Percentiles rank a stretch among this genome's conserved stretches.
phyloP scores from a whole-genome alignment of 2,329 filamentous ascomycete genomes.

The Sclerotinia minor region DNA sequence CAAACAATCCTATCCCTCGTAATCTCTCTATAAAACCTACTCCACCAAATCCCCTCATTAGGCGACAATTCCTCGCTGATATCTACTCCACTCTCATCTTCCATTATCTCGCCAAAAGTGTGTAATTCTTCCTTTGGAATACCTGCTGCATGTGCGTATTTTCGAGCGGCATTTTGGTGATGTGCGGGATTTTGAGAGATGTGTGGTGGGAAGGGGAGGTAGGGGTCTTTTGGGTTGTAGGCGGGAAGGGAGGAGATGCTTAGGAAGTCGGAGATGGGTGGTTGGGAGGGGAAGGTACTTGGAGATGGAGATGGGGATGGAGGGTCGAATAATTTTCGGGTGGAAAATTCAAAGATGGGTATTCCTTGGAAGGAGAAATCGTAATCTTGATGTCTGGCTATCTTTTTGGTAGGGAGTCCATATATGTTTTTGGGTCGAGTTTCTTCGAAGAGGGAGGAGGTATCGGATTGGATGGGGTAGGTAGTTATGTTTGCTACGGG shows the following conservation, averaged over 20 bases:
- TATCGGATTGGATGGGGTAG: slow-evolving; percentile 28
- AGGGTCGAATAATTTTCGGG: not conserved
- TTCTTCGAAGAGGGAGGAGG: slow-evolving; percentile 3
- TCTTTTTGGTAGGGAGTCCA: slow-evolving; percentile 9
- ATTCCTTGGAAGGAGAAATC: slow-evolving; percentile 38
- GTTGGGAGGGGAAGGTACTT: too few species aligned
- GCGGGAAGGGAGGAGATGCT: not conserved
- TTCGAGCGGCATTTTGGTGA: not conserved
- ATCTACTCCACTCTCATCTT: not conserved
- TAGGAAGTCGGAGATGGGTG: not conserved
- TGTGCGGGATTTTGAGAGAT: not conserved
- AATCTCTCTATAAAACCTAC: slow-evolving; percentile 25
- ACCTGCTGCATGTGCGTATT: not conserved
- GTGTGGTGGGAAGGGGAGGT: not conserved
- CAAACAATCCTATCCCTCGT: slow-evolving; percentile 30
- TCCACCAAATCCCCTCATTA: slow-evolving; percentile 33
- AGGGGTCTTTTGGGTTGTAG: not conserved
- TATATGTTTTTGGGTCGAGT: not conserved
- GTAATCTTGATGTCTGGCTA: slow-evolving; percentile 35
- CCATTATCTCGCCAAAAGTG: not conserved
- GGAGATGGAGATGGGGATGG: not conserved
- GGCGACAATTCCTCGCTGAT: slow-evolving; percentile 17
- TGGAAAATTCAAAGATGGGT: slow-evolving; percentile 39
- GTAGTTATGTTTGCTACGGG: slow-evolving; percentile 33
- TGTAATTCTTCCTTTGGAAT: not conserved